A percentile compares a stretch with the other conserved stretches of the same genome.
These are phyloP conservation scores for Pueraria montana DNA, from an alignment of 306 rosid genomes.

Conservation along the genomic window DNA sequence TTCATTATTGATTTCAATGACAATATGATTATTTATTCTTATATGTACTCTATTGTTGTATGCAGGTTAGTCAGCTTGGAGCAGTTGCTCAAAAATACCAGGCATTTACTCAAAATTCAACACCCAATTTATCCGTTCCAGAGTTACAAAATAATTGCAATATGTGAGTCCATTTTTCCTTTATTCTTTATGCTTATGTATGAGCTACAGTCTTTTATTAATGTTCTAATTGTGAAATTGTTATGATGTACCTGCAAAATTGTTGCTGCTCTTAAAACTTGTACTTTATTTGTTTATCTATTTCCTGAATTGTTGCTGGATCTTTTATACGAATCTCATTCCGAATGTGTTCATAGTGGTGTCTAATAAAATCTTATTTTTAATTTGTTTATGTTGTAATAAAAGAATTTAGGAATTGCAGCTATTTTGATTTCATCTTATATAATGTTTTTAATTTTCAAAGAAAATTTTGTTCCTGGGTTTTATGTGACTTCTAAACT, in stretches of 20 bases:
- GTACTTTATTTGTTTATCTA: constrained; percentile 1
- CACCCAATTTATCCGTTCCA: constrained; percentile 88
- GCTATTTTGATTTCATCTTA: no score
- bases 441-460: no score
- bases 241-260: not conserved
- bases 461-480: no score
- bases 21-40: constrained; percentile 16
- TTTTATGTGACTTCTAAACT: not conserved
- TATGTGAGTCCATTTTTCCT: constrained; percentile 63
- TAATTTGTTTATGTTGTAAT: no score
- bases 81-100: constrained; percentile 97
- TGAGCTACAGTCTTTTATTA: not conserved
- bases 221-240: not conserved
- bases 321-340: not conserved
- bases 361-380: no score
- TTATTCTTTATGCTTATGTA: constrained; percentile 43
- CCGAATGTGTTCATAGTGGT: no score
- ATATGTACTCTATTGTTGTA: constrained; percentile 42
- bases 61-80: constrained; percentile 96
- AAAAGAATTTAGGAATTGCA: no score
- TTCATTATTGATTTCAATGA: constrained; percentile 11
- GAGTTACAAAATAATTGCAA: constrained; percentile 98
- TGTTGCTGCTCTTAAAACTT: constrained; percentile 18
- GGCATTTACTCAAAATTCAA: constrained; percentile 84
- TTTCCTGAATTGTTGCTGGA: constrained; percentile 13